These are phyloP conservation scores for Ophiostoma australiae DNA, from an alignment of 2,329 filamentous ascomycete genomes.

Conservation along the genomic window DNA sequence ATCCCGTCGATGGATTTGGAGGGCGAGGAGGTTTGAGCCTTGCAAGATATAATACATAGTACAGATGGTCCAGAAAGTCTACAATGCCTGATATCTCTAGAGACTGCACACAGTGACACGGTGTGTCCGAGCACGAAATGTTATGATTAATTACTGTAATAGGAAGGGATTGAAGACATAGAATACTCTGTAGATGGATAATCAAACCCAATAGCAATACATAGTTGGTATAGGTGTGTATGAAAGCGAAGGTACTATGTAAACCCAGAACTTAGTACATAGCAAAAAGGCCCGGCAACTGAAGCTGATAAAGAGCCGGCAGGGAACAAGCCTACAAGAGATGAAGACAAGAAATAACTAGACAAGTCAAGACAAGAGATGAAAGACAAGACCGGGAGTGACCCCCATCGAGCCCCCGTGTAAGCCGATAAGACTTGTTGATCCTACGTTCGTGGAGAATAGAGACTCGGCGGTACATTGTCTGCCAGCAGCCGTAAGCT, in stretches of 20 bases:
- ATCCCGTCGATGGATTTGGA: no score
- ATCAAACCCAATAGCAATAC: background rate
- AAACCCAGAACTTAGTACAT: no score
- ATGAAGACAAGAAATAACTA: background rate
- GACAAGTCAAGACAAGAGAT: background rate
- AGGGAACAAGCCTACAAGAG: background rate
- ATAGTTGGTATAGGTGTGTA: no score
- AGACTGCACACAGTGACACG: background rate
- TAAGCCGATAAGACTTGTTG: background rate
- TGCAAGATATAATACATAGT: no score
- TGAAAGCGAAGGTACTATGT: no score
- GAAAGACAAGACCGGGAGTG: background rate
- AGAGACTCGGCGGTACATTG: constrained; percentile 5
- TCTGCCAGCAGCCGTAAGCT: background rate
- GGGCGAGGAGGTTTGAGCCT: background rate
- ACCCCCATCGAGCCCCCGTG: background rate
- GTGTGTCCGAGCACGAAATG: background rate
- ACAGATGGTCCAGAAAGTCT: background rate
- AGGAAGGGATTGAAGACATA: background rate
- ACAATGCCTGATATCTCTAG: background rate
- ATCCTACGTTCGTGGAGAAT: background rate
- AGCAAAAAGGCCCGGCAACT: background rate
- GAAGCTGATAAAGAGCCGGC: background rate
- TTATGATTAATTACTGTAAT: background rate
- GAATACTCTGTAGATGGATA: background rate